Evolutionary conservation across 2,329 filamentous ascomycete genomes (phyloP), one percentile per base, ranked within the genome.

Genomic region (Scedosporium dehoogii): DNA sequence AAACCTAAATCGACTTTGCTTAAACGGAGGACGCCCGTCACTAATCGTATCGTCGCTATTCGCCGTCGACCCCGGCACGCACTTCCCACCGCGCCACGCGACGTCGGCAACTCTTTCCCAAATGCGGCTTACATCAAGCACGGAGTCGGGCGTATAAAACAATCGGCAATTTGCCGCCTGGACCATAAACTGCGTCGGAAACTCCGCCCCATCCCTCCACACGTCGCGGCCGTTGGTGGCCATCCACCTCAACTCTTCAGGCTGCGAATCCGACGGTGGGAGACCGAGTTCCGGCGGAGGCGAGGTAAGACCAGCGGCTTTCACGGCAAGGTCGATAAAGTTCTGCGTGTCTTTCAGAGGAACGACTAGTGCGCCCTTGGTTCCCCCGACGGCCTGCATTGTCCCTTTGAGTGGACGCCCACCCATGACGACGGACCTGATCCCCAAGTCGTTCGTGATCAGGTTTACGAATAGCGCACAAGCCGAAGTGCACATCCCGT

Each of bases 321-420:
- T 33, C 29, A 33, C 29, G 29, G 29, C 29, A 33, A 33, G 29
- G 6, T 33, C 29, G 29, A 33, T 33, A 6, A 33, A 33, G 9
- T 33, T 6, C 7, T 33, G 29, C 29, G 29, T 33, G 29, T 33
- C 29, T 33, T 33, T 7, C 6, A 33, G 29, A 33, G 29, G 2
- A 33, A 33, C 29, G 29, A 33, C 6, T 6, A 33, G 29, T 7
- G 29, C 44, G 44, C 48, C 12, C 67, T 87, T 85, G 58, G 84
- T 80, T n/a, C 86, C 87, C 14, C 86, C 85, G n/a, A 87, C 76
- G 3, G 78, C 80, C 73, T 88, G 84, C 75, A 87, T 88, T 0
- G 81, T 78, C 0, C 73, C 73, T 0, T 75, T 67, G 9, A 74
- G 72, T 0, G 86, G 81, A 1, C 83, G 80, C 1, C 87, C 87